phyloP scores from a whole-genome alignment of 176 grass and related monocot genomes.

The Carex littledalei region DNA sequence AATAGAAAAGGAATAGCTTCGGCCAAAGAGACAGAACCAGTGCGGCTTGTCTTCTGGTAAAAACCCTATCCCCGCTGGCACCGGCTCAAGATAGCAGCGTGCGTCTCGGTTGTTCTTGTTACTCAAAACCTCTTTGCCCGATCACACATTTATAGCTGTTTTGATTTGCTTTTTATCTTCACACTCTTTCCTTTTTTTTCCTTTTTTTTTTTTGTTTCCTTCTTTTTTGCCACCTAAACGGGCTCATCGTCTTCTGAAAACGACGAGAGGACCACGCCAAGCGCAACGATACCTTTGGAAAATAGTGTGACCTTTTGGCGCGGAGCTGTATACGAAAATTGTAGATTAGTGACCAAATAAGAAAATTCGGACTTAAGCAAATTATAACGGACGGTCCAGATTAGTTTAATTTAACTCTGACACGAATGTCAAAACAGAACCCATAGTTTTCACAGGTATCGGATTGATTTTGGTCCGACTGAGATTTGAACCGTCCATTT shows the following conservation, averaged over 20 bases:
- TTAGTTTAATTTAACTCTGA: no score
- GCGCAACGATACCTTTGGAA: neutral
- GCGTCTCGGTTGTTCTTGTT: constrained; percentile 13
- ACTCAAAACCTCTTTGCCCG: constrained; percentile 17
- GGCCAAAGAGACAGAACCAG: neutral
- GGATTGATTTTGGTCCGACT: no score
- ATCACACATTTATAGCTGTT: constrained; percentile 5
- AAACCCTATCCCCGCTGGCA: constrained; percentile 5
- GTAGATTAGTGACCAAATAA: no score
- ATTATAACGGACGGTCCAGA: no score
- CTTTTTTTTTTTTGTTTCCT: neutral
- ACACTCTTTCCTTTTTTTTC: neutral
- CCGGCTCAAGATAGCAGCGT: constrained; percentile 1
- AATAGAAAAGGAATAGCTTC: neutral
- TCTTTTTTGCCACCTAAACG: neutral
- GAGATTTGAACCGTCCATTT: no score
- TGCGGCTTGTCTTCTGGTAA: neutral
- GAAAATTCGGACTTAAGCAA: no score
- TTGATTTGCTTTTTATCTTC: neutral
- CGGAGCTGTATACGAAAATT: neutral
- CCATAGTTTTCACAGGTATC: no score
- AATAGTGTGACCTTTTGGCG: constrained; percentile 9
- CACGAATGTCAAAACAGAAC: no score
- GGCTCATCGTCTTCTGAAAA: neutral
- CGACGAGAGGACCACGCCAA: neutral